Conservation (phyloP, 345 rosid species). For the Diplotaxis tenuifolia region DNA sequence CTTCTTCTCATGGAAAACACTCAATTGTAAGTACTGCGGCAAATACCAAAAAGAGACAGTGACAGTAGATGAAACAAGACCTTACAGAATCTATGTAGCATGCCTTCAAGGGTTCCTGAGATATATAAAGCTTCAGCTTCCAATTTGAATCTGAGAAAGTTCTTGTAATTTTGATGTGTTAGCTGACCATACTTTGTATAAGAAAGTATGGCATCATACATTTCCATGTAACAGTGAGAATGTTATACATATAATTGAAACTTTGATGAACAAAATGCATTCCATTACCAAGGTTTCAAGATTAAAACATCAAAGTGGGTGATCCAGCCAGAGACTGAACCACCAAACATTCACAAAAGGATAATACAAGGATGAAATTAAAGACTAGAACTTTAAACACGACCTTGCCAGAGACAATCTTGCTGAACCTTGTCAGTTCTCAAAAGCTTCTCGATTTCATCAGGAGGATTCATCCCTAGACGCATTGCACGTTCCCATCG, state of each 20-base stretch:
- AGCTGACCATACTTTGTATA: background rate
- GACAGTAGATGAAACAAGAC: background rate
- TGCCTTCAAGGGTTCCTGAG: too few species aligned
- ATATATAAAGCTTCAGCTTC: background rate
- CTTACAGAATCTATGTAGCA: background rate
- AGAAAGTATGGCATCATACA: too few species aligned
- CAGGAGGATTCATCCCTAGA: slow-evolving; percentile 66
- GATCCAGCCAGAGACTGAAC: slow-evolving; percentile 32
- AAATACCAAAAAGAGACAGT: background rate
- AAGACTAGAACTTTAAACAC: slow-evolving; percentile 12
- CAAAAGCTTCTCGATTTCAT: slow-evolving; percentile 50
- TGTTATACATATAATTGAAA: background rate
- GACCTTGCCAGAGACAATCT: slow-evolving; percentile 71
- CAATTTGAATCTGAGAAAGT: background rate
- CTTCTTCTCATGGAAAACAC: background rate
- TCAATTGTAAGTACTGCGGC: background rate
- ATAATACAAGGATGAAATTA: slow-evolving; percentile 27
- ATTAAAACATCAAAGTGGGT: background rate
- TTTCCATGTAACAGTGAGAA: too few species aligned
- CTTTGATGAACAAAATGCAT: background rate
- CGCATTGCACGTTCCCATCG: slow-evolving; percentile 80
- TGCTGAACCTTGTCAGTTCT: slow-evolving; percentile 42
- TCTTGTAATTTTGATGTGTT: background rate
- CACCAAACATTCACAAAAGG: slow-evolving; percentile 10
- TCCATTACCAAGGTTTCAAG: slow-evolving; percentile 14